Conservation (phyloP, 129 eudicot genomes). For the Oenanthe sinensis region DNA sequence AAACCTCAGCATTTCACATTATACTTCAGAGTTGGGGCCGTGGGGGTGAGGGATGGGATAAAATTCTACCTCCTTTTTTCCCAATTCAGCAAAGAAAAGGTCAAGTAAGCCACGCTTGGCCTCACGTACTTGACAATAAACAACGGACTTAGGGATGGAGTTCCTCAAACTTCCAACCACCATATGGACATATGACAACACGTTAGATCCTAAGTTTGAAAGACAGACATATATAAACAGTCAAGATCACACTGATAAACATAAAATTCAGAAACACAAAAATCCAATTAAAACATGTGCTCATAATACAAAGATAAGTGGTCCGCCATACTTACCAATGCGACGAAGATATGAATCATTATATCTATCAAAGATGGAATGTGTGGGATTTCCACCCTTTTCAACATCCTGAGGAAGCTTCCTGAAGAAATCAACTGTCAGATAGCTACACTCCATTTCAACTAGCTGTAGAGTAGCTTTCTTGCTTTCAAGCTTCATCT, state of each 20-base stretch:
- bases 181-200: slow-evolving; percentile 82
- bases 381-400: slow-evolving; percentile 97
- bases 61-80: slow-evolving; percentile 57
- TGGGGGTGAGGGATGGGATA: not conserved
- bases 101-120: slow-evolving; percentile 85
- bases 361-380: slow-evolving; percentile 82
- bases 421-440: slow-evolving; percentile 87
- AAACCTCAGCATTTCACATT: not conserved
- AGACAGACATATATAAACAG: not conserved
- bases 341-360: slow-evolving; percentile 87
- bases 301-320: not conserved
- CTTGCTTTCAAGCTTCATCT: slow-evolving; percentile 82
- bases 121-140: slow-evolving; percentile 97
- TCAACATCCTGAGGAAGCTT: slow-evolving; percentile 95
- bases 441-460: slow-evolving; percentile 86
- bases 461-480: slow-evolving; percentile 83
- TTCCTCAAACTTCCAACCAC: slow-evolving; percentile 74
- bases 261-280: not conserved
- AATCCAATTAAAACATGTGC: not conserved
- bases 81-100: slow-evolving; percentile 83
- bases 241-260: not conserved
- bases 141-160: slow-evolving; percentile 86
- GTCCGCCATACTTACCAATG: slow-evolving; percentile 38
- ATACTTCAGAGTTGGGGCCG: not conserved
- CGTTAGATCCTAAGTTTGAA: slow-evolving; percentile 55